Conservation (phyloP, 2,329 filamentous ascomycete species). For the Monosporascus sp. region DNA sequence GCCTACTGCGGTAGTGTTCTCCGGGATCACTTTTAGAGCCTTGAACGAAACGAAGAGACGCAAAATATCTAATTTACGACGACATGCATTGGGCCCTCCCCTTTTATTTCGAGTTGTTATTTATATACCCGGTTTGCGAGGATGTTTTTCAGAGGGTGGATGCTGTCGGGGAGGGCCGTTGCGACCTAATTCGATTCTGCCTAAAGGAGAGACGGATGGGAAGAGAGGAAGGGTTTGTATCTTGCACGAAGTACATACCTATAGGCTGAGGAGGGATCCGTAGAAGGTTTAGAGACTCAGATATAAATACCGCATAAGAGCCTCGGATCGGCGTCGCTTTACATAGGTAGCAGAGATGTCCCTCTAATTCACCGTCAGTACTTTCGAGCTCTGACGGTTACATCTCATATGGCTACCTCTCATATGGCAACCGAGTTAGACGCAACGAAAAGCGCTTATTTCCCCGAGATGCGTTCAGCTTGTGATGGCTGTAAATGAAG, state of each 20-base stretch:
- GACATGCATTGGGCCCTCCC: constrained; percentile 22
- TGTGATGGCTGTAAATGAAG: background rate
- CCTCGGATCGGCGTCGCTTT: background rate
- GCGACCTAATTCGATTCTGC: constrained; percentile 21
- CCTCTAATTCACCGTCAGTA: background rate
- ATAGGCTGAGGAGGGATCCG: constrained; percentile 7
- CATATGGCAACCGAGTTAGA: background rate
- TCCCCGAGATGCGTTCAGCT: background rate
- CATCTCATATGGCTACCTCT: background rate
- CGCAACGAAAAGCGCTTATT: background rate
- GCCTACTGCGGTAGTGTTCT: constrained; percentile 1
- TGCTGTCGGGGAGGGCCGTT: constrained; percentile 26
- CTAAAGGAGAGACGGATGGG: constrained; percentile 7
- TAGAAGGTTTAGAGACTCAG: constrained; percentile 7
- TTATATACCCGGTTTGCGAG: constrained; percentile 35
- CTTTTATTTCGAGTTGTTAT: constrained; percentile 31
- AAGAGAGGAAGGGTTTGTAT: constrained; percentile 8
- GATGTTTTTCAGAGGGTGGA: constrained; percentile 24
- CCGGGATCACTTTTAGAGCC: constrained; percentile 6
- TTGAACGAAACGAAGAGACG: constrained; percentile 16
- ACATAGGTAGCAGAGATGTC: background rate
- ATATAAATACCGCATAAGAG: background rate
- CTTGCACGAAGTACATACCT: constrained; percentile 17
- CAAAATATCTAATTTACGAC: constrained; percentile 21
- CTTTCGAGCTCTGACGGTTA: background rate